Evolutionary conservation across 805 yeast genomes (phyloP), one percentile per base, ranked within the genome.

Genomic region (Nakazawaea ishiwadae): DNA sequence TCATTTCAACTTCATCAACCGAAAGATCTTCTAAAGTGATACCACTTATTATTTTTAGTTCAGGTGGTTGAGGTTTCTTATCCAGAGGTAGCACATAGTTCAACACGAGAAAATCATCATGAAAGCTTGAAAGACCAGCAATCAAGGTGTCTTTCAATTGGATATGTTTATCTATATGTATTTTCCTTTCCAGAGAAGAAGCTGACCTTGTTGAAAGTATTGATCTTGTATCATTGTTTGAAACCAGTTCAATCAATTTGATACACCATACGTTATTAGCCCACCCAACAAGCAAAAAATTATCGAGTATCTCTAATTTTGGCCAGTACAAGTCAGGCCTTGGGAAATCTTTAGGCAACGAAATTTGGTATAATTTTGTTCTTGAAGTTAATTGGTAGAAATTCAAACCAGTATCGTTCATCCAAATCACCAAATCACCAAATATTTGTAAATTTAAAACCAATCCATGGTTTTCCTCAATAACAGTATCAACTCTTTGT

Each of bases 281-380:
- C 98, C 98, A 93, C 0, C 90, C 95, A 19, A 93, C 71, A 1
- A 85, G 59, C 9, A 88, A 65, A 46, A 85, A 59, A 53, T 82
- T 84, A 51, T 81, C 95, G 0, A 81, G 78, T 40, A 71, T 70
- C 43, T 77, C 77, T 3, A 85, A 73, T 36, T 84, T 73, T 0
- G 98, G 97, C 79, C 93, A 81, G 51, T 83, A 87, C 28, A 90
- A 60, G 49, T 88, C 96, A 2, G 95, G 80, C 17, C 90, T 66
- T 4, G 68, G 81, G 51, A 62, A 65, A 31, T 69, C 73, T 12
- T 60, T 55, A 0, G 93, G 89, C 33, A 79, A 68, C 4, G 75
- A 68, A 7, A 86, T 71, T 17, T 67, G 68, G 18, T 70, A 57
- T 3, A 90, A 62, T 7, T 69, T 56, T 5, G 68, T 62, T 36